These are phyloP conservation scores for Wickerhamomyces chambardii DNA, from an alignment of 805 yeast genomes.

Conservation along the genomic window DNA sequence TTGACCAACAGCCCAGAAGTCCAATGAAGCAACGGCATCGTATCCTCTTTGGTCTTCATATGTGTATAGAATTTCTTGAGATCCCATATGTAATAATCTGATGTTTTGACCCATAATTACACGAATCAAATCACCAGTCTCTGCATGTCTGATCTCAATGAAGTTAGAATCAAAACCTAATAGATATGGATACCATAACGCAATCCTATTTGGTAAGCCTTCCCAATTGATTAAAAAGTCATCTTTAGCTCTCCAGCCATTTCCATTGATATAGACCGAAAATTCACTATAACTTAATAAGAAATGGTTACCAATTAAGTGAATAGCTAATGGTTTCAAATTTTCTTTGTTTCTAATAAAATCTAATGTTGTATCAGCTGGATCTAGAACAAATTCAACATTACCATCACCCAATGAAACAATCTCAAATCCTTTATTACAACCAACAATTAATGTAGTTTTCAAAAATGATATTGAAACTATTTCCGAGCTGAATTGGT, in stretches of 20 bases:
- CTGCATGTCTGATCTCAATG: constrained; percentile 88
- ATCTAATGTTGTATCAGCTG: constrained; percentile 97
- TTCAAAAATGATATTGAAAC: constrained; percentile 86
- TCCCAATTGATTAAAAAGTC: constrained; percentile 97
- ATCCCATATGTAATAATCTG: constrained; percentile 77
- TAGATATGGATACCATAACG: constrained; percentile 89
- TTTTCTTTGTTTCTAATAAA: constrained; percentile 81
- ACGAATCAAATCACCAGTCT: constrained; percentile 74
- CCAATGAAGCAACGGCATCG: constrained; percentile 87
- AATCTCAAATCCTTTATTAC: constrained; percentile 94
- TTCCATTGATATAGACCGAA: constrained; percentile 87
- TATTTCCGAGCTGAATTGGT: constrained; percentile 80
- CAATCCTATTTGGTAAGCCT: constrained; percentile 87
- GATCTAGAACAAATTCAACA: constrained; percentile 86
- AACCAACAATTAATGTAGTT: constrained; percentile 86
- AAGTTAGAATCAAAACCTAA: constrained; percentile 85
- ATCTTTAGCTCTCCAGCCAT: constrained; percentile 94
- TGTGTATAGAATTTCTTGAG: constrained; percentile 89
- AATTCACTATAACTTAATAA: constrained; percentile 85
- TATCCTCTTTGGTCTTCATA: constrained; percentile 86
- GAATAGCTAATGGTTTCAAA: constrained; percentile 85
- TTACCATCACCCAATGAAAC: constrained; percentile 77
- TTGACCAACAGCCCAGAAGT: constrained; percentile 60
- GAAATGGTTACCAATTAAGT: constrained; percentile 83
- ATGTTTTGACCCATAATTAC: constrained; percentile 93